Evolutionary conservation across 148 eudicot genomes (phyloP).

Genomic region (Vaccinium myrtillus): DNA sequence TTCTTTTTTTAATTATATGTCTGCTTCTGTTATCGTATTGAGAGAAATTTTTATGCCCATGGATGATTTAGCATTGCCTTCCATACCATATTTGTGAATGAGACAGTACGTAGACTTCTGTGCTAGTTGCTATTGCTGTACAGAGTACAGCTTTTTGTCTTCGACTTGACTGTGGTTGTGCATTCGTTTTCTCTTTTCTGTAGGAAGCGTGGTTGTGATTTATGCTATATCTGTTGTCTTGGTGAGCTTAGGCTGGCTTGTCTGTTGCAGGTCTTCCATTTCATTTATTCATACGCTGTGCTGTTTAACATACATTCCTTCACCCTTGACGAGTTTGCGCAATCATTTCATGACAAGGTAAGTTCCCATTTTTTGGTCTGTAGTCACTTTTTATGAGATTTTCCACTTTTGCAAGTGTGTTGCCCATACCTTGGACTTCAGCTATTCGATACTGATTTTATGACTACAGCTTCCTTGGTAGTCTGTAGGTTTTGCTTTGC

Average conservation of each 20-base stretch:
- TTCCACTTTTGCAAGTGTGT: not conserved
- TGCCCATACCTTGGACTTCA: not conserved
- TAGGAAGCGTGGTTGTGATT: not conserved
- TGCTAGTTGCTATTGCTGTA: not conserved
- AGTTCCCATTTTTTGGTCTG: constrained; percentile 13
- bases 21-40: not conserved
- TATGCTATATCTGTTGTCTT: constrained; percentile 12
- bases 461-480: not conserved
- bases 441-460: not conserved
- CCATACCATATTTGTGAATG: not conserved
- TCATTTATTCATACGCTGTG: constrained; percentile 74
- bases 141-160: not conserved
- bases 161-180: not conserved
- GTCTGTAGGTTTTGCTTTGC: constrained; percentile 1
- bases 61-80: not conserved
- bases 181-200: not conserved
- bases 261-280: constrained; percentile 71
- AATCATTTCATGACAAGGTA: constrained; percentile 79
- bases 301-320: constrained; percentile 57
- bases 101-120: not conserved
- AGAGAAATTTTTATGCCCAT: not conserved
- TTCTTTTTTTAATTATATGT: not conserved
- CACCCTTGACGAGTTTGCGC: constrained; percentile 81
- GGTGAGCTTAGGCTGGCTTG: constrained; percentile 16
- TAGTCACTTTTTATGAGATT: not conserved